A percentile compares a stretch with the other conserved stretches of the same genome.
Conservation (phyloP, 164 flowering plant genomes). For the Aristolochia californica region DNA sequence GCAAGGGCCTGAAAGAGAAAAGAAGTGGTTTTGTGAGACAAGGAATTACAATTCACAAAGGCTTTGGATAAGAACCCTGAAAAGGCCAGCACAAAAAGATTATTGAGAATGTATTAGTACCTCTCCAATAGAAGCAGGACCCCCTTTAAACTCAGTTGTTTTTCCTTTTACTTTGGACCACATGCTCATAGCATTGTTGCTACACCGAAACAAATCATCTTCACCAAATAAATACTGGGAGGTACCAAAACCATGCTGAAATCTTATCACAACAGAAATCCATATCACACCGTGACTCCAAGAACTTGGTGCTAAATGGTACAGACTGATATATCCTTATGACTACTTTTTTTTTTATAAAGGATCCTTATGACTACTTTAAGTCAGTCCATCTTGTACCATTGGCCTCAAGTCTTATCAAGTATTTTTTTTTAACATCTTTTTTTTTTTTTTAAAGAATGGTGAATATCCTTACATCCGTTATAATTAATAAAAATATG, state of each 20-base stretch:
- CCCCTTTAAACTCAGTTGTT: slow-evolving; percentile 36
- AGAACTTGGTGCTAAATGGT: too few relatives aligned
- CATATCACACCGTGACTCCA: not conserved
- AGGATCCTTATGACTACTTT: too few relatives aligned
- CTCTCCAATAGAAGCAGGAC: slow-evolving; percentile 75
- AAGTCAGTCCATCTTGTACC: not conserved
- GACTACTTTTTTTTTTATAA: too few relatives aligned
- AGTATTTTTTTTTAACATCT: too few relatives aligned
- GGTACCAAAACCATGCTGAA: not conserved
- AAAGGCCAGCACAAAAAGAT: not conserved
- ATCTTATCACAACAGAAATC: too few relatives aligned
- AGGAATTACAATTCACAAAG: not conserved
- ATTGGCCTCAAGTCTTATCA: too few relatives aligned
- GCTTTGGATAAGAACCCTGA: not conserved
- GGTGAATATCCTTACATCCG: too few relatives aligned
- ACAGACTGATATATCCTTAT: too few relatives aligned
- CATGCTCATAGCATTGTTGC: slow-evolving; percentile 89
- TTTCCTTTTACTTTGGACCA: slow-evolving; percentile 69
- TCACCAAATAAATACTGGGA: not conserved
- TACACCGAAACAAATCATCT: slow-evolving; percentile 14
- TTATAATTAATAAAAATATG: not conserved
- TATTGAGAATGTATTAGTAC: slow-evolving; percentile 22
- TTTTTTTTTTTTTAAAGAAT: too few relatives aligned
- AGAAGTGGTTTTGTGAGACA: not conserved
- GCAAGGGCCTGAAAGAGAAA: slow-evolving; percentile 47